Base-by-base conservation (phyloP, 192 early-diverging fungal genomes). In the Linnemannia hyalina region DNA sequence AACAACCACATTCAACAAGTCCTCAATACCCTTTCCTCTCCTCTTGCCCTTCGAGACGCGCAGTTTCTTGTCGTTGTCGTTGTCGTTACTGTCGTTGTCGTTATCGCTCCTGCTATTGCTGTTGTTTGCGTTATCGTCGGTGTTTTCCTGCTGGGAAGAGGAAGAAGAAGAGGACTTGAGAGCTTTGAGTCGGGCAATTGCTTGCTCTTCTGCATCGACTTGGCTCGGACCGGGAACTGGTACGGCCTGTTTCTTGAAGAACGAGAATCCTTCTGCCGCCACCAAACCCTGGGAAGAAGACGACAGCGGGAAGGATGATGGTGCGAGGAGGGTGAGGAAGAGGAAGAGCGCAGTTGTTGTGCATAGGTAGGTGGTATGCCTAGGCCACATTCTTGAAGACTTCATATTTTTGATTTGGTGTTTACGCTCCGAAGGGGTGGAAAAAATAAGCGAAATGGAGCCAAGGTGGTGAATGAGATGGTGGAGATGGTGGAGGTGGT, bases 11-110 rank as follows among this genome's bases (percentile, higher is more conserved):
- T 54, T 49, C 60, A 81, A 38, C 20, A 82, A 36, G 44, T 26
- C 70, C 18, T 77, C 74, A 3, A 77, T 65, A 41, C 55, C 76
- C n/a, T 82, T 82, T 3, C 74, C 54, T 40, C 32, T 65, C 13
- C 74, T 54, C 54, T 65, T 65, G 11, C 80, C 74, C 32, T 82
- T 82, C 74, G 80, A 76, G 13, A 74, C 16, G 26, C 47, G 46
- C 42, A 57, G 60, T 57, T 82, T 76, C 49, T 46, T 73, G 49
- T 76, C 38, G 40, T 76, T 73, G 49, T 76, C 38, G 40, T 76
- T 54, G n/a, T 38, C 0, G 11, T 26, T 54, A 49, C 47, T 49
- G 63, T 23, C 47, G 13, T 44, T 40, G 23, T 52, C 40, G 29
- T 65, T 65, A 32, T 65, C 60, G 22, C n/a, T 29, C 26, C 32